Conservation (phyloP, 768 basidiomycete genomes). For the Boletus barrowsii region DNA sequence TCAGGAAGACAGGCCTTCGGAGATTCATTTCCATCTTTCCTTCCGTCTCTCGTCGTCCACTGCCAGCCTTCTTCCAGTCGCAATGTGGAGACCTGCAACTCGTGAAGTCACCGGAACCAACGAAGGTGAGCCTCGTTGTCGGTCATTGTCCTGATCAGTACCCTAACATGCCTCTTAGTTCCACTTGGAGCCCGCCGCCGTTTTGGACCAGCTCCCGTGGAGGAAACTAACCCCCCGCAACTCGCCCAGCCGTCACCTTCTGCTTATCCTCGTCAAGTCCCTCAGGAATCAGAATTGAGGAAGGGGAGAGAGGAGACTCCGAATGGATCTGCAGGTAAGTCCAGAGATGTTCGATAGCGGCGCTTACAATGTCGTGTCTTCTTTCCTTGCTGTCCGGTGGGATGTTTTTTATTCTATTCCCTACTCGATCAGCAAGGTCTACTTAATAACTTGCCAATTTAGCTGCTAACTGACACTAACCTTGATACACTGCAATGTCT, state of each 20-base stretch:
- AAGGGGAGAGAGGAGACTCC: slow-evolving; percentile 70
- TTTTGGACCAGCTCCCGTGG: slow-evolving; percentile 84
- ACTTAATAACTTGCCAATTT: slow-evolving; percentile 34
- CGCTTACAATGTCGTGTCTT: slow-evolving; percentile 38
- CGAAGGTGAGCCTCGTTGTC: slow-evolving; percentile 59
- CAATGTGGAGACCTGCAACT: slow-evolving; percentile 88
- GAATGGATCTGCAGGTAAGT: slow-evolving; percentile 76
- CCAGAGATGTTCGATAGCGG: slow-evolving; percentile 32
- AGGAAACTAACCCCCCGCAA: slow-evolving; percentile 79
- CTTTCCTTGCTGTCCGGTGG: slow-evolving; percentile 36
- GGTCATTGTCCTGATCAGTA: slow-evolving; percentile 2
- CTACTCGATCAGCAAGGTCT: slow-evolving; percentile 30
- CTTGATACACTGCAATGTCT: slow-evolving; percentile 40
- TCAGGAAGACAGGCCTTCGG: slow-evolving; percentile 25
- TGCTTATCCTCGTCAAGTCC: slow-evolving; percentile 68
- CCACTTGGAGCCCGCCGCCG: slow-evolving; percentile 87
- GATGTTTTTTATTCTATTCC: slow-evolving; percentile 19
- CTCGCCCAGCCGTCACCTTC: slow-evolving; percentile 86
- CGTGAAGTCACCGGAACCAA: slow-evolving; percentile 91
- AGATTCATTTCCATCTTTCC: slow-evolving; percentile 33
- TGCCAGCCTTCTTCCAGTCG: slow-evolving; percentile 35
- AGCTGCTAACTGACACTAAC: slow-evolving; percentile 56
- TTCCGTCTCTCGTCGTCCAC: slow-evolving; percentile 13
- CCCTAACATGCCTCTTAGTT: slow-evolving; percentile 39
- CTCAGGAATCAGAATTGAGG: slow-evolving; percentile 57